Evolutionary conservation across 2,329 filamentous ascomycete species (phyloP).

Genomic region (Epichloe coenophiala): DNA sequence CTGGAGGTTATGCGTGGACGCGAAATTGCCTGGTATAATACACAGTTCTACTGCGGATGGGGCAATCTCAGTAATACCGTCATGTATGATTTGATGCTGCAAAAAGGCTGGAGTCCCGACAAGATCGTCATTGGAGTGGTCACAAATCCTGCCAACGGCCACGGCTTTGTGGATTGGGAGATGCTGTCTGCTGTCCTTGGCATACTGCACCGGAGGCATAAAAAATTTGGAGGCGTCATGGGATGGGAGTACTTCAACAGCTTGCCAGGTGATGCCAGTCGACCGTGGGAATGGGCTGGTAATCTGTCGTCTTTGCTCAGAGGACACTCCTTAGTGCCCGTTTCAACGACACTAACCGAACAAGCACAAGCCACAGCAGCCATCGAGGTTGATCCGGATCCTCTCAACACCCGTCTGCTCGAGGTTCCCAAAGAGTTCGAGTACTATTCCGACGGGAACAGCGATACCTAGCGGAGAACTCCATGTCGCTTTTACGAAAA

Average conservation of each 20-base stretch:
- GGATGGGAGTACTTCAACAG: conserved; percentile 95
- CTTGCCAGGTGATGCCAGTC: conserved; percentile 44
- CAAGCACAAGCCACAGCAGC: background rate
- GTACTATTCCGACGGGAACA: conserved; percentile 11
- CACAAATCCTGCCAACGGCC: conserved; percentile 63
- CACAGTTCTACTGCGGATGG: conserved; percentile 90
- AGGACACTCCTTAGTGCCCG: conserved; percentile 12
- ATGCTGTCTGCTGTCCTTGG: conserved; percentile 30
- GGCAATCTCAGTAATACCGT: conserved; percentile 37
- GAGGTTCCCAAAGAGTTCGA: conserved; percentile 12
- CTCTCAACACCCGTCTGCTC: conserved; percentile 1
- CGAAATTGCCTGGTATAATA: conserved; percentile 74
- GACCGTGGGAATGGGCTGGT: conserved; percentile 68
- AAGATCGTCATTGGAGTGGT: conserved; percentile 71
- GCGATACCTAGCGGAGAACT: background rate
- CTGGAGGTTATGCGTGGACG: conserved; percentile 54
- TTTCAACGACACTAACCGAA: background rate
- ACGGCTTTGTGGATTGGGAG: conserved; percentile 35
- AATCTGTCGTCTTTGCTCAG: conserved; percentile 42
- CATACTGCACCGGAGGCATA: conserved; percentile 36
- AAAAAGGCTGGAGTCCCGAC: conserved; percentile 54
- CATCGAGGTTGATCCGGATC: conserved; percentile 13
- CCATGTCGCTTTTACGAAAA: background rate
- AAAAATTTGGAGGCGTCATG: conserved; percentile 74
- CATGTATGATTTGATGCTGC: conserved; percentile 38